Conservation (phyloP, 2,329 filamentous ascomycete genomes). For the Colletotrichum phormii region DNA sequence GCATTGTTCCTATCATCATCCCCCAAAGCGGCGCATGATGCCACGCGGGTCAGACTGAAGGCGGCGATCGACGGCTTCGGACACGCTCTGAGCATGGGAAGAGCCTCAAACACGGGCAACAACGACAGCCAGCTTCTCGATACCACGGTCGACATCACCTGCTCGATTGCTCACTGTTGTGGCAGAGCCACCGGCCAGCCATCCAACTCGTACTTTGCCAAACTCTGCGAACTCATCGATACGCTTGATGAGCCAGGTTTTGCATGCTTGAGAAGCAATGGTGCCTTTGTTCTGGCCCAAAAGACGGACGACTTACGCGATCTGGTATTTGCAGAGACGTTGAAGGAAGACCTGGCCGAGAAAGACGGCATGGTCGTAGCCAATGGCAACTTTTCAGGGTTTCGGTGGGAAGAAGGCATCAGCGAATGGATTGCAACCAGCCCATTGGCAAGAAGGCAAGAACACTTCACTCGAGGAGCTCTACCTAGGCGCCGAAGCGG, state of each 20-base stretch:
- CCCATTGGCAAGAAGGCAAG: slow-evolving; percentile 8
- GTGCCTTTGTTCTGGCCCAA: slow-evolving; percentile 64
- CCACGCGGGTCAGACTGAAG: not conserved
- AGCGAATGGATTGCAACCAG: slow-evolving; percentile 51
- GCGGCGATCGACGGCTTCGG: not conserved
- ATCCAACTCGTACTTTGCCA: slow-evolving; percentile 50
- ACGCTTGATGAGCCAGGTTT: slow-evolving; percentile 47
- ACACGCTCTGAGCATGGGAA: not conserved
- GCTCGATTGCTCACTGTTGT: slow-evolving; percentile 60
- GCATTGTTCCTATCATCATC: slow-evolving; percentile 19
- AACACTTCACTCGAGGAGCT: not conserved
- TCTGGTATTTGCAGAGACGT: slow-evolving; percentile 63
- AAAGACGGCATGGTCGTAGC: not conserved
- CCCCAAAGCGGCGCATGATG: not conserved
- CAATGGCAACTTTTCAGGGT: slow-evolving; percentile 47
- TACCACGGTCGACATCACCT: slow-evolving; percentile 52
- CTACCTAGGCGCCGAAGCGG: not conserved
- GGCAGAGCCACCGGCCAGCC: slow-evolving; percentile 54
- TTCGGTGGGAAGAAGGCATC: slow-evolving; percentile 55
- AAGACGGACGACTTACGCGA: slow-evolving; percentile 64
- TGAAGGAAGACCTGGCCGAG: slow-evolving; percentile 1
- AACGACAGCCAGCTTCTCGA: slow-evolving; percentile 44
- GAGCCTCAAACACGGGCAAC: not conserved
- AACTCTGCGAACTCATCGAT: slow-evolving; percentile 55
- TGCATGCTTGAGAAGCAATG: slow-evolving; percentile 55